A percentile compares a stretch with the other conserved stretches of the same genome.
phyloP scores from a whole-genome alignment of 2,329 filamentous ascomycete species.

The Penicillium olsonii region DNA sequence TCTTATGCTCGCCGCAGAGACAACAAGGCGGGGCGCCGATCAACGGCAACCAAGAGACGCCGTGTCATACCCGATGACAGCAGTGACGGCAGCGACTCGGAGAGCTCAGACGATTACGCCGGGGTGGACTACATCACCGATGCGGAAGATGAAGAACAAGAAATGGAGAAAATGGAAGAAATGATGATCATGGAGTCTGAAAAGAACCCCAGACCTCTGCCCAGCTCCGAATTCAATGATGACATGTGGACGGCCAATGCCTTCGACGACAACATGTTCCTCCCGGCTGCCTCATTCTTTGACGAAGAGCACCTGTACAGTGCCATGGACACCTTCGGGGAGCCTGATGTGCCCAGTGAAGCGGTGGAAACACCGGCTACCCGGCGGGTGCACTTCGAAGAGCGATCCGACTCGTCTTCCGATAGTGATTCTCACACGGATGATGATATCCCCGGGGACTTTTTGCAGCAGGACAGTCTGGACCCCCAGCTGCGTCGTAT shows the following conservation, averaged over 20 bases:
- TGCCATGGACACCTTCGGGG: constrained; percentile 41
- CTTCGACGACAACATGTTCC: constrained; percentile 44
- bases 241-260: constrained; percentile 55
- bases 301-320: constrained; percentile 46
- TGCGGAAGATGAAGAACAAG: constrained; percentile 76
- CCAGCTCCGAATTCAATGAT: constrained; percentile 26
- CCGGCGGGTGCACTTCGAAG: constrained; percentile 71
- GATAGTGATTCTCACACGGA: constrained; percentile 57
- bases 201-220: constrained; percentile 33
- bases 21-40: constrained; percentile 44
- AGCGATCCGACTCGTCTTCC: constrained; percentile 62
- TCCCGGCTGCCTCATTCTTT: constrained; percentile 44
- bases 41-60: constrained; percentile 35
- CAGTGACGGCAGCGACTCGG: constrained; percentile 35
- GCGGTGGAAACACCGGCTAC: constrained; percentile 46
- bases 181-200: constrained; percentile 63
- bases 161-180: constrained; percentile 77
- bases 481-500: constrained; percentile 72
- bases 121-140: constrained; percentile 79
- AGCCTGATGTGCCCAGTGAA: constrained; percentile 39
- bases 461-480: constrained; percentile 72
- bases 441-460: constrained; percentile 75
- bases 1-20: constrained; percentile 41
- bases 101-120: constrained; percentile 68
- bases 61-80: constrained; percentile 37